Percentiles rank a stretch among this genome's conserved stretches.
Conservation (phyloP, 352 stramenopile species). For the Pythium apleroticum region DNA sequence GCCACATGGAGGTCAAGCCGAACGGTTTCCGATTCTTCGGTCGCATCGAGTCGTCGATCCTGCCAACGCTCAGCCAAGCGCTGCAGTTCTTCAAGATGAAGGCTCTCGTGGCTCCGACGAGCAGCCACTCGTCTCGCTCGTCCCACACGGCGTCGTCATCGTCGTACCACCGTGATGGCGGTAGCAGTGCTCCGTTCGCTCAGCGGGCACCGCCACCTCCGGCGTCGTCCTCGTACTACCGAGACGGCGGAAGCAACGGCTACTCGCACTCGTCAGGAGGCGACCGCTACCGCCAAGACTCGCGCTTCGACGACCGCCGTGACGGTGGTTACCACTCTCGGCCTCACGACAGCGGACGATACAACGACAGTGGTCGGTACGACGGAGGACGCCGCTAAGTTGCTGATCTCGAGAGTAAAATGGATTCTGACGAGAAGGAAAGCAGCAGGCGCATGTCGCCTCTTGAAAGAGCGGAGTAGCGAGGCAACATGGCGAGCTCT, state of each 20-base stretch:
- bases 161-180: constrained; percentile 47
- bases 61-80: constrained; percentile 75
- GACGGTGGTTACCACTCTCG: constrained; percentile 30
- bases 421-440: background rate
- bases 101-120: constrained; percentile 57
- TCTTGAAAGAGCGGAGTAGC: background rate
- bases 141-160: constrained; percentile 26
- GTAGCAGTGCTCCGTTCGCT: constrained; percentile 53
- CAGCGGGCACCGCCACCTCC: constrained; percentile 43
- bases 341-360: constrained; percentile 21
- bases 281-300: constrained; percentile 55
- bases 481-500: background rate
- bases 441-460: background rate
- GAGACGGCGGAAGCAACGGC: constrained; percentile 29
- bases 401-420: background rate
- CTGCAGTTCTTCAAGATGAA: constrained; percentile 92
- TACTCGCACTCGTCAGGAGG: constrained; percentile 31
- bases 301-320: constrained; percentile 72
- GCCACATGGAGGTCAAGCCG: constrained; percentile 86
- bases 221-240: constrained; percentile 29
- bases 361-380: constrained; percentile 23
- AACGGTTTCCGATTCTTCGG: constrained; percentile 86
- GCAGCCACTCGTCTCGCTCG: constrained; percentile 34
- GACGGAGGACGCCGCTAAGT: constrained; percentile 8
- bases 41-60: constrained; percentile 82